Evolutionary conservation across 2,329 filamentous ascomycete species (phyloP), one percentile per base, ranked within the genome.

Genomic region (Capronia epimyces): DNA sequence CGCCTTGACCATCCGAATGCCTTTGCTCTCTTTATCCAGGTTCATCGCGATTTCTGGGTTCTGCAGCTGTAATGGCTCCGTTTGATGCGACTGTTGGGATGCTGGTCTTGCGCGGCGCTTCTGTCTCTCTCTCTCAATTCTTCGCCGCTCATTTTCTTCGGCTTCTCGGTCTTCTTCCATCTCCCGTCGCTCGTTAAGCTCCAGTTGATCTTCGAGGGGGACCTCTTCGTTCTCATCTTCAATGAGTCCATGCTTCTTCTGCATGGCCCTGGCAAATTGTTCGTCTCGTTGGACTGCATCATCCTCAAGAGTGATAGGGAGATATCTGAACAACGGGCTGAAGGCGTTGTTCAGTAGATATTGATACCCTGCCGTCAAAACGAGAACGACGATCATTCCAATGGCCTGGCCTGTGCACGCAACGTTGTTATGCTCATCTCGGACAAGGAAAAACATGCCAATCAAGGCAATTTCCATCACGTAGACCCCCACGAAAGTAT

Each of bases 271-370:
- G 60, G 89, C 84, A 65, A 97, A 98, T 32, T 86, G 87, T 63
- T 91, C 82, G 60, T 98, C 93, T 5, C 91, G 84, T n/a, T 87
- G 73, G 0, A 93, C 87, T 2, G 93, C 93, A 64, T 96, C 91
- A 57, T 97, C 93, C 66, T 98, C 93, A 49, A 97, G 82, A 0
- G 91, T 97, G 57, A 97, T 94, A 0, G 93, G 93, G 2, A 98
- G 74, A 63, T 95, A 95, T 32, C 86, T 81, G 65, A 95, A 84
- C 8, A 98, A 76, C 2, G 93, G 91, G 0, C 81, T 80, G 60
- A 98, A 97, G 0, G 89, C 86, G 47, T 75, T 73, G 66, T 95
- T 95, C 45, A 97, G 75, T 1, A 94, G 71, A 34, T 84, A 68
- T 65, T 98, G 93, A 62, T 86, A 98, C 3, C 88, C 62, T 1